Conservation (phyloP, 495 filamentous ascomycete genomes). For the Acidiella bohemica region DNA sequence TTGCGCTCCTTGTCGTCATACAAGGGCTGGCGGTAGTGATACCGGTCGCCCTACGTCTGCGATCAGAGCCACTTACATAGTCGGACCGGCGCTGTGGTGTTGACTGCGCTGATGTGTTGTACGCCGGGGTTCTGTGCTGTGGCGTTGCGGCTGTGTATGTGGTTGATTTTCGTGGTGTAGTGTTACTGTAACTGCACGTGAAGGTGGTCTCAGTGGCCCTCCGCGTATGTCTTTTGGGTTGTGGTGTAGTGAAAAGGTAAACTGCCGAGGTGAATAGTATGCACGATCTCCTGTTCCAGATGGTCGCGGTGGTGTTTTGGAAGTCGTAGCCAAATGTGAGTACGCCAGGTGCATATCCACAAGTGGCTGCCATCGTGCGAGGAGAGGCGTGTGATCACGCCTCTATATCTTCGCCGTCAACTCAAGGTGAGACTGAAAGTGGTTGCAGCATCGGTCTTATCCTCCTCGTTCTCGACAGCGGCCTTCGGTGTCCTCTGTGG, state of each 20-base stretch:
- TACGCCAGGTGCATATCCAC: too few species aligned
- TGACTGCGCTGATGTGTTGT: conserved; percentile 23
- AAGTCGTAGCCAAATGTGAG: too few species aligned
- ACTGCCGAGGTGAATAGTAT: conserved; percentile 30
- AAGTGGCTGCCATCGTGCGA: too few species aligned
- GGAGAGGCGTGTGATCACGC: too few species aligned
- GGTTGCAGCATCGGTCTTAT: too few species aligned
- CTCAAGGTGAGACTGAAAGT: too few species aligned
- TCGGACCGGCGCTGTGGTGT: conserved; percentile 29
- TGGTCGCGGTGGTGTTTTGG: too few species aligned
- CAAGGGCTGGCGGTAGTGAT: conserved; percentile 9
- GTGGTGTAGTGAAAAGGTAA: conserved; percentile 24
- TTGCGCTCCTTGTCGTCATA: conserved; percentile 19
- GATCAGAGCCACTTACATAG: conserved; percentile 32
- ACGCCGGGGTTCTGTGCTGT: conserved; percentile 19
- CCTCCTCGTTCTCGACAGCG: too few species aligned
- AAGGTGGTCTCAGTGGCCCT: conserved; percentile 24
- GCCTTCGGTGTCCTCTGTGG: too few species aligned
- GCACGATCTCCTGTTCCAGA: conserved; percentile 15
- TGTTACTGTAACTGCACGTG: conserved; percentile 16
- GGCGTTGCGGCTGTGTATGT: conserved; percentile 8
- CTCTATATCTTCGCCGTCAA: too few species aligned
- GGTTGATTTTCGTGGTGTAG: conserved; percentile 22
- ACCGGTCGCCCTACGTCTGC: conserved; percentile 20
- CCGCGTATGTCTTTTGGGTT: conserved; percentile 27